Percentiles rank a stretch among this genome's conserved stretches.
Evolutionary conservation across 2,329 filamentous ascomycete genomes (phyloP).

Genomic region (Neonectria faginata): DNA sequence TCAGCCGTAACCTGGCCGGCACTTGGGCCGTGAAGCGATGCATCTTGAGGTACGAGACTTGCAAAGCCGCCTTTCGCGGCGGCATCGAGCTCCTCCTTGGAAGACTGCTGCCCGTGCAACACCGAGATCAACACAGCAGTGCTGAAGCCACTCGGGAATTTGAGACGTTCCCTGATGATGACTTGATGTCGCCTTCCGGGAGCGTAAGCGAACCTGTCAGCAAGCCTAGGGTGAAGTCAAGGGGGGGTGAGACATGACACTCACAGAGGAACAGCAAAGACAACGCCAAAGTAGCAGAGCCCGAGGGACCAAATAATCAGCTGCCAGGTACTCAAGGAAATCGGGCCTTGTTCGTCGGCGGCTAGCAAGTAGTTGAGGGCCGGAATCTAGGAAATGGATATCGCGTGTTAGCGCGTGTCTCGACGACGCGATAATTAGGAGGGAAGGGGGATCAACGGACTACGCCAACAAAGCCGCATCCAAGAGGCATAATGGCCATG

Average conservation of each 20-base stretch:
- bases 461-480: slow-evolving; percentile 95
- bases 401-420: neutral
- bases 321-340: slow-evolving; percentile 78
- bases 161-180: slow-evolving; percentile 90
- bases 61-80: slow-evolving; percentile 56
- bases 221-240: neutral
- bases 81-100: slow-evolving; percentile 50
- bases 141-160: slow-evolving; percentile 95
- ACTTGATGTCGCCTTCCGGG: slow-evolving; percentile 78
- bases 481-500: slow-evolving; percentile 96
- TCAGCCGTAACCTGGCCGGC: slow-evolving; percentile 42
- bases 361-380: slow-evolving; percentile 89
- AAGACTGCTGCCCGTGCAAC: slow-evolving; percentile 73
- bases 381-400: slow-evolving; percentile 68
- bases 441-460: slow-evolving; percentile 51
- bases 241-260: slow-evolving; percentile 27
- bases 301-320: slow-evolving; percentile 92
- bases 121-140: slow-evolving; percentile 94
- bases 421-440: neutral
- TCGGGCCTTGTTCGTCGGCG: slow-evolving; percentile 80
- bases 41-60: slow-evolving; percentile 54
- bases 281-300: slow-evolving; percentile 94
- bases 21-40: slow-evolving; percentile 34
- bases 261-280: slow-evolving; percentile 90
- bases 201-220: slow-evolving; percentile 11